Base-by-base conservation (phyloP, 371 early-diverging fungal genomes). In the Catenaria anguillulae region DNA sequence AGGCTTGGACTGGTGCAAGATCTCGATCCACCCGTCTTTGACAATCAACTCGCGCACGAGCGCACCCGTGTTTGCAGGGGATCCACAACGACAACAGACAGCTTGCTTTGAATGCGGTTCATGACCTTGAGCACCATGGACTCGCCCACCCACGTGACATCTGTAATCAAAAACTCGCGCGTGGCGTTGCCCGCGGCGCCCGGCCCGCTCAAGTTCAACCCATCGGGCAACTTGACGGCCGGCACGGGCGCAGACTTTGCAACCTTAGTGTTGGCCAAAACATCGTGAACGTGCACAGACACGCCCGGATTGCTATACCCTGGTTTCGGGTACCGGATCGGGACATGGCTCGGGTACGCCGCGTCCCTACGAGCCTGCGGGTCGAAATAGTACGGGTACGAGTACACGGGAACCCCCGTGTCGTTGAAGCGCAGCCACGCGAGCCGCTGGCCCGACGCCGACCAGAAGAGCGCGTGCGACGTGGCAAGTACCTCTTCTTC, bases 391-490 rank as follows among this genome's bases (percentile, higher is more conserved):
- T 85, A 67, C 46, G 86, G 84, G 52, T 86, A 76, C 60, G 78
- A 75, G 62, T 78, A 88, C 63, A 84, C 85, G 33, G 88, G 89
- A 0, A 97, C 94, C 4, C 68, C 70, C 2, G 86, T 79, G 59
- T 93, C 94, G 68, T 94, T 83, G 56, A 91, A 84, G 8, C 89
- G 84, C 60, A 97, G 66, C 67, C 82, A 97, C 0, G 90, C 92
- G 34, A 95, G 56, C 19, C 79, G 78, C 10, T 75, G 77, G 3
- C 84, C 88, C 61, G 89, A 89, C 5, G 92, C 90, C 0, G 92
- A 86, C 88, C 94, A 93, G 93, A 92, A 93, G 33, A 89, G 65
- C 1, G 93, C 85, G 23, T 73, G 71, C 24, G 84, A 75, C 0
- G 71, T 68, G 0, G 68, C 75, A 55, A 88, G 80, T 1, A 97